These are phyloP conservation scores for Wallacemonas rigidus DNA, from an alignment of 208 protist species.

Conservation along the genomic window DNA sequence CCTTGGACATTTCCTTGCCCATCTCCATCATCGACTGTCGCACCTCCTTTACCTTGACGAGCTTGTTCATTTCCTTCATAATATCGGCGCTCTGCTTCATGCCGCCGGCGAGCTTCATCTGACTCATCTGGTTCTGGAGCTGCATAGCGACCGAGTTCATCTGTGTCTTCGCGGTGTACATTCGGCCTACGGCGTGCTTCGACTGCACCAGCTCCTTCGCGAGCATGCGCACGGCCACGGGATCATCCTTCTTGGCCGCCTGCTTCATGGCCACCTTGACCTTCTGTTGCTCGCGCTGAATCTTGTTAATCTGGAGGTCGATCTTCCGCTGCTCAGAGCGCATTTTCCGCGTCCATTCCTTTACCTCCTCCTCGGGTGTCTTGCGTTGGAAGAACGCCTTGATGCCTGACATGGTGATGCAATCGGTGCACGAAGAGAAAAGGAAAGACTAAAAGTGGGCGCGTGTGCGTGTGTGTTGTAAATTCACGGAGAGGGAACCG, in stretches of 20 bases:
- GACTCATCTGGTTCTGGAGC: slow-evolving; percentile 80
- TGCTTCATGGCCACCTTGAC: slow-evolving; percentile 81
- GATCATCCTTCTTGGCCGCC: slow-evolving; percentile 77
- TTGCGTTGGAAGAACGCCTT: slow-evolving; percentile 58
- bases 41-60: slow-evolving; percentile 83
- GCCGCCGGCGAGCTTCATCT: slow-evolving; percentile 76
- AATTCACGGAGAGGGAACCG: not conserved
- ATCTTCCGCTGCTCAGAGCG: slow-evolving; percentile 82
- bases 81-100: slow-evolving; percentile 75
- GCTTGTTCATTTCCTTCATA: slow-evolving; percentile 88
- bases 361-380: slow-evolving; percentile 75
- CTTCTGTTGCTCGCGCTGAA: slow-evolving; percentile 86
- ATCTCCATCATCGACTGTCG: slow-evolving; percentile 76
- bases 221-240: slow-evolving; percentile 74
- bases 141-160: slow-evolving; percentile 92
- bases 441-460: not conserved
- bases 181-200: slow-evolving; percentile 71
- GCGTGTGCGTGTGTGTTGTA: not conserved
- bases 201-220: slow-evolving; percentile 83
- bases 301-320: slow-evolving; percentile 79
- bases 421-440: not conserved
- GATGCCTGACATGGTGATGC: slow-evolving; percentile 43
- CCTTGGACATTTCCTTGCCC: slow-evolving; percentile 88
- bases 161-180: slow-evolving; percentile 90
- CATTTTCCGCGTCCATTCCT: slow-evolving; percentile 75